Percentiles rank a stretch among this genome's conserved stretches.
Evolutionary conservation across 2,329 filamentous ascomycete species (phyloP).

Genomic region (Cercospora sp.): DNA sequence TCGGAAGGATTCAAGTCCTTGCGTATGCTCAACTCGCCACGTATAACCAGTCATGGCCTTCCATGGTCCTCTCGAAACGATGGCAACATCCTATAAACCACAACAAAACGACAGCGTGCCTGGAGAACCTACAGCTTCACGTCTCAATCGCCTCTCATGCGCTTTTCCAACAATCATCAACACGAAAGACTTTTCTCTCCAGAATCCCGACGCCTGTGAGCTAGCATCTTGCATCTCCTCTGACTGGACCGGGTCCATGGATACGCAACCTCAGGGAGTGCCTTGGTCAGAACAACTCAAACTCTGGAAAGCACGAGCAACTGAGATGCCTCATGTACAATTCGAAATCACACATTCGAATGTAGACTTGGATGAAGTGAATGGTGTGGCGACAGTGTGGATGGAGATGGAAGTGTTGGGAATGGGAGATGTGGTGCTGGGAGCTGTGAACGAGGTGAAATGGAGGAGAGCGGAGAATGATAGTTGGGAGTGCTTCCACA

Average conservation of each 20-base stretch:
- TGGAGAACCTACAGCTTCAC: not conserved
- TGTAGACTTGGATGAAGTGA: slow-evolving; percentile 7
- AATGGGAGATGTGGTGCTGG: not conserved
- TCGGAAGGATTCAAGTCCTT: not conserved
- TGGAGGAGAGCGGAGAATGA: slow-evolving; percentile 4
- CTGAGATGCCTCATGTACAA: slow-evolving; percentile 5
- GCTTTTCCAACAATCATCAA: slow-evolving; percentile 4
- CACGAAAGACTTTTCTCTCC: slow-evolving; percentile 4
- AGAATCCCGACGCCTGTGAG: not conserved
- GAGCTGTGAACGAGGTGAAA: not conserved
- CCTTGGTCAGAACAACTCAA: slow-evolving; percentile 5
- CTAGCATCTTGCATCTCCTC: not conserved
- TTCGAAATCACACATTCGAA: slow-evolving; percentile 7
- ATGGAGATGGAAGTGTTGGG: slow-evolving; percentile 16
- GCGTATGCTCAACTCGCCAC: not conserved
- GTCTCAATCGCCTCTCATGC: slow-evolving; percentile 6
- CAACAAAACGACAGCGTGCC: too few relatives aligned
- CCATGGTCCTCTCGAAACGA: not conserved
- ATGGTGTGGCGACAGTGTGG: slow-evolving; percentile 7
- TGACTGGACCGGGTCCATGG: slow-evolving; percentile 14
- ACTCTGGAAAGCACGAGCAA: slow-evolving; percentile 1
- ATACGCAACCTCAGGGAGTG: slow-evolving; percentile 8
- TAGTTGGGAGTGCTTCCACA: slow-evolving; percentile 8
- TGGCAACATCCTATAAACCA: not conserved
- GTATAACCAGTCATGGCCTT: not conserved